phyloP scores from a whole-genome alignment of 2,329 filamentous ascomycete species.

The Talaromyces sp. region DNA sequence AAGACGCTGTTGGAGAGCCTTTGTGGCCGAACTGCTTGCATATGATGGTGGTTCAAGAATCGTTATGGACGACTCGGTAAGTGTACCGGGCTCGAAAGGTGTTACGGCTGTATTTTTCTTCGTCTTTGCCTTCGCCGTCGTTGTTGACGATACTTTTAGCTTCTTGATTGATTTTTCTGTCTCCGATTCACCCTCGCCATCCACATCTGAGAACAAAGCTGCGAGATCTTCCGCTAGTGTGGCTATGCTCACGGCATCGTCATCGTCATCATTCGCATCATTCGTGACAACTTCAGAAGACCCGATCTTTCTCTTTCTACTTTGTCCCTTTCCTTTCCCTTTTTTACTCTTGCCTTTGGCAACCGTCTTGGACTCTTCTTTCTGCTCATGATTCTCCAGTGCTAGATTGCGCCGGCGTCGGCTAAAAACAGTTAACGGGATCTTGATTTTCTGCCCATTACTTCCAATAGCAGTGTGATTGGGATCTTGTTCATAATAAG shows the following conservation, averaged over 20 bases:
- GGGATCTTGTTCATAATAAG: constrained; percentile 36
- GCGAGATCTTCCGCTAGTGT: constrained; percentile 47
- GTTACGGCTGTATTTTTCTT: constrained; percentile 33
- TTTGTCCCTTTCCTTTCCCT: background rate
- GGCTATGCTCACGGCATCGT: constrained; percentile 41
- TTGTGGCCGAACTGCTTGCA: constrained; percentile 58
- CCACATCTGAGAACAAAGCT: constrained; percentile 36
- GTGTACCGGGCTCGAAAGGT: constrained; percentile 62
- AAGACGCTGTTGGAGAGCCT: constrained; percentile 61
- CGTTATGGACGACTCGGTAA: constrained; percentile 59
- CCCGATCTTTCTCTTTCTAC: background rate
- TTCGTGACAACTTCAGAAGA: constrained; percentile 19
- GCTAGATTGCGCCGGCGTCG: constrained; percentile 35
- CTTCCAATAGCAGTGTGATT: constrained; percentile 38
- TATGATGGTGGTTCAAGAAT: constrained; percentile 62
- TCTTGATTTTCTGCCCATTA: constrained; percentile 34
- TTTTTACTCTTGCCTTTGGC: constrained; percentile 14
- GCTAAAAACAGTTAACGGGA: constrained; percentile 50
- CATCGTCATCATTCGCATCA: constrained; percentile 15
- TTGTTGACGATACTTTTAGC: background rate
- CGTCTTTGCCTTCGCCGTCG: background rate
- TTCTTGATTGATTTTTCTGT: constrained; percentile 6
- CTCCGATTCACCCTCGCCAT: constrained; percentile 17
- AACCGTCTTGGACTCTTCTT: constrained; percentile 14
- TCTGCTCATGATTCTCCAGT: background rate